phyloP scores from a whole-genome alignment of 2,329 filamentous ascomycete genomes.

The Neoascochyta sp. region DNA sequence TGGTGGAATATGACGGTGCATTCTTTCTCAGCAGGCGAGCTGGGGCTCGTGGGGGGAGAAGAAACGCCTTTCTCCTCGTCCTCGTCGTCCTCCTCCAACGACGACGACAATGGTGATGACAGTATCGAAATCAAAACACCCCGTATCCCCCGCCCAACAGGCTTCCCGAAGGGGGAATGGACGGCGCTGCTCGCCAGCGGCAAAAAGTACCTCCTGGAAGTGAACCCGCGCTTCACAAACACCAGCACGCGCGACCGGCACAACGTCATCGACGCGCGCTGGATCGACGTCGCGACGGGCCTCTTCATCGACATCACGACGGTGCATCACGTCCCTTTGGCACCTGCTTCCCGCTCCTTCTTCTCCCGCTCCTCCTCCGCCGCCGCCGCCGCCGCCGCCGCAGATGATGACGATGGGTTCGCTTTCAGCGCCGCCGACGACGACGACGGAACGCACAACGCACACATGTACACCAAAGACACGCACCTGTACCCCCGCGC shows the following conservation, averaged over 20 bases:
- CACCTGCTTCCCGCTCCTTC: no score
- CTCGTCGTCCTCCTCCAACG: no score
- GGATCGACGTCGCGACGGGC: slow-evolving; percentile 58
- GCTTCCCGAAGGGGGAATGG: slow-evolving; percentile 1
- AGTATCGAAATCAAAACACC: no score
- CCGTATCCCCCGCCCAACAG: neutral
- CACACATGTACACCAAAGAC: slow-evolving; percentile 50
- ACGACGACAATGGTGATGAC: no score
- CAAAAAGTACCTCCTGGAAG: slow-evolving; percentile 53
- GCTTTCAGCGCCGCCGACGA: slow-evolving; percentile 1
- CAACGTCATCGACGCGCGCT: slow-evolving; percentile 59
- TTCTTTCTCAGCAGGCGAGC: slow-evolving; percentile 18
- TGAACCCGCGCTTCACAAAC: slow-evolving; percentile 55
- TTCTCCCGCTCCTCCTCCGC: slow-evolving; percentile 31
- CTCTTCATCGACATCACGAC: slow-evolving; percentile 62
- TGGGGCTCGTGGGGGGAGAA: slow-evolving; percentile 6
- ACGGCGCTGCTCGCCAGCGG: slow-evolving; percentile 12
- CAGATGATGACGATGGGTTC: slow-evolving; percentile 3
- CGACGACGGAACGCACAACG: neutral
- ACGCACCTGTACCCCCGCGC: slow-evolving; percentile 51
- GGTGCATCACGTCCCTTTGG: slow-evolving; percentile 47
- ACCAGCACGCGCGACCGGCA: slow-evolving; percentile 43
- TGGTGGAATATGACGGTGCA: slow-evolving; percentile 63
- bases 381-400: neutral
- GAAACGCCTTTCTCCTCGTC: no score